Evolutionary conservation across 805 yeast species (phyloP), one percentile per base, ranked within the genome.

Genomic region (Wickerhamomyces rabaulensis): DNA sequence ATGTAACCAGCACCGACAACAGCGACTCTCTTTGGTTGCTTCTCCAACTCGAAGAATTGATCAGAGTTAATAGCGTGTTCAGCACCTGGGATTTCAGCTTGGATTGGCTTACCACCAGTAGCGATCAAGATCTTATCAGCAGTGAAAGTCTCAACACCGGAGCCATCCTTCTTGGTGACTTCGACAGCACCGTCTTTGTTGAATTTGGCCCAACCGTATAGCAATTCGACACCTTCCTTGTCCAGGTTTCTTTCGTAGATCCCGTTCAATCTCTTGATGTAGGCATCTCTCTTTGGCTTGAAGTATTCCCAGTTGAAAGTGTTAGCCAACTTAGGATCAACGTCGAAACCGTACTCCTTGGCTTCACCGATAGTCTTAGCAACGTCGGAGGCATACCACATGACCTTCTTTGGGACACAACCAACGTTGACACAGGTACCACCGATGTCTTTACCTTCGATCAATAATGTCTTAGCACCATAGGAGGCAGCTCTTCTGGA

Each of bases 371-470:
- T 71, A 61, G 81, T 83, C 52, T 78, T 77, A 17, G 97, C 97
- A 65, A 88, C 68, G 58, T 91, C 97, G 26, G 94, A 82, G 10
- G 97, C 97, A 58, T 91, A 84, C 99, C 99, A 94, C 97, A 94
- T 91, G 40, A 94, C 89, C 66, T 94, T 94, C 75, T 94, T 94
- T 41, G 99, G 99, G 42, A 94, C 99, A 75, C 99, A 94, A 19
- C 99, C 99, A 39, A 92, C 98, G 65, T 94, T 94, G 52, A 94
- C 99, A 77, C 99, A 94, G 38, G 99, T 94, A 25, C 99, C 99
- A 49, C 99, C 99, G 68, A 94, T 76, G 53, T 74, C 83, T 44
- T 80, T 79, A 37, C 87, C 80, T 67, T 94, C 99, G 45, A 94
- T 75, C 19, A 94, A 62, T 44, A 91, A 71, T 1, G 94, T 84